Percentiles rank a stretch among this genome's conserved stretches.
Conservation (phyloP, 2,329 filamentous ascomycete species). For the Paracoccidioides lutzii region DNA sequence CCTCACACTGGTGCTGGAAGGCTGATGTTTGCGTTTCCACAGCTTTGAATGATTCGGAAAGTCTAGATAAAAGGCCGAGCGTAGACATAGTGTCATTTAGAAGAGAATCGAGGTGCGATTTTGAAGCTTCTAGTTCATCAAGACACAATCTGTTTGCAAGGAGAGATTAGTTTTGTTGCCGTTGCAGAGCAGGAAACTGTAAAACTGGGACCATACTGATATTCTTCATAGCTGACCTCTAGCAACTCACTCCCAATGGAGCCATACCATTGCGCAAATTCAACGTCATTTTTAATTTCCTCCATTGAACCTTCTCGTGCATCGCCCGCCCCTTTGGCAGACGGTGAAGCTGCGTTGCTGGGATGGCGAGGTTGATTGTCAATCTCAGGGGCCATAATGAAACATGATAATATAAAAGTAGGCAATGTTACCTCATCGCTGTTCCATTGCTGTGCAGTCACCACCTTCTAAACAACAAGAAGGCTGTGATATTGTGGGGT, state of each 20-base stretch:
- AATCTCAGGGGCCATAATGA: background rate
- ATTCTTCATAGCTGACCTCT: slow-evolving; percentile 72
- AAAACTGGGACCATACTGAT: slow-evolving; percentile 46
- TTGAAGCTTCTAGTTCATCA: slow-evolving; percentile 67
- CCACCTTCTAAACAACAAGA: background rate
- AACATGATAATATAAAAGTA: background rate
- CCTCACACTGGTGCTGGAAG: slow-evolving; percentile 86
- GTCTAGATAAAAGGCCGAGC: slow-evolving; percentile 58
- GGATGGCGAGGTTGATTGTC: background rate
- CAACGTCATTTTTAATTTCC: slow-evolving; percentile 44
- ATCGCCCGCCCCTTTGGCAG: background rate
- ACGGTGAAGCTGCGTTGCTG: background rate
- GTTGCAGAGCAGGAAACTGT: slow-evolving; percentile 17
- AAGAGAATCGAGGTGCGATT: slow-evolving; percentile 68
- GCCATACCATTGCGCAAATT: slow-evolving; percentile 47
- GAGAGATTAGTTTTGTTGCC: background rate
- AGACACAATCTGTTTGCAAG: slow-evolving; percentile 50
- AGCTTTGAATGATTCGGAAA: slow-evolving; percentile 74
- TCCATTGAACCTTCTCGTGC: slow-evolving; percentile 14
- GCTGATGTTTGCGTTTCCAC: slow-evolving; percentile 86
- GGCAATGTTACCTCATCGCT: background rate
- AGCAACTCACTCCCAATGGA: slow-evolving; percentile 54
- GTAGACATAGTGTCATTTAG: slow-evolving; percentile 65
- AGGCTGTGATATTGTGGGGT: background rate
- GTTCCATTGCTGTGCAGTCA: background rate